Percentiles rank a stretch among this genome's conserved stretches.
phyloP scores from a whole-genome alignment of 202 grass and related monocot genomes.

The Hordeum pubiflorum region DNA sequence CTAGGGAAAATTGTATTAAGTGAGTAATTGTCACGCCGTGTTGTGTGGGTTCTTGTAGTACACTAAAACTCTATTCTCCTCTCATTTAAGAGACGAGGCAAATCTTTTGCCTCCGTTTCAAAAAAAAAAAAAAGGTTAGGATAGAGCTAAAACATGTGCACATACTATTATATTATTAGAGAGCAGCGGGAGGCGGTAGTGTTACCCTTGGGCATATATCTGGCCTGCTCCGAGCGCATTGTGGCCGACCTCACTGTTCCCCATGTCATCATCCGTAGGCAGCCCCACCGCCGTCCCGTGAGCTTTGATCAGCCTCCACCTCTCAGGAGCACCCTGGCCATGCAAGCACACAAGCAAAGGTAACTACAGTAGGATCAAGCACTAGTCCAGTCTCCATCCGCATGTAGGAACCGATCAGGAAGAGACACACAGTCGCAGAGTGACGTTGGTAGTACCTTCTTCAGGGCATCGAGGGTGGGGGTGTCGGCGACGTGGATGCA shows the following conservation, averaged over 20 bases:
- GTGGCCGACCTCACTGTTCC: constrained; percentile 66
- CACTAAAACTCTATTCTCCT: too few species aligned
- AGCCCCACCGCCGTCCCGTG: constrained; percentile 49
- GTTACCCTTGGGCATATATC: constrained; percentile 59
- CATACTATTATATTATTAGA: too few species aligned
- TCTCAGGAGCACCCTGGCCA: constrained; percentile 29
- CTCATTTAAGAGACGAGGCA: too few species aligned
- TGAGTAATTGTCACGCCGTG: too few species aligned
- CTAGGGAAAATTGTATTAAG: too few species aligned
- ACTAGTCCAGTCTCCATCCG: too few species aligned
- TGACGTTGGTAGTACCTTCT: constrained; percentile 17
- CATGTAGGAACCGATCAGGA: background rate
- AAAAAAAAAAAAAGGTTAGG: too few species aligned
- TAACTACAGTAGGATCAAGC: too few species aligned
- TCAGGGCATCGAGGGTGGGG: constrained; percentile 45
- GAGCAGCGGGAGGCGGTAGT: too few species aligned
- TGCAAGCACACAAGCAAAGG: background rate
- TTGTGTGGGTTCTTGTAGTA: too few species aligned
- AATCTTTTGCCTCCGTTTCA: too few species aligned
- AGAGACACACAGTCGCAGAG: background rate
- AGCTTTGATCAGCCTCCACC: constrained; percentile 54
- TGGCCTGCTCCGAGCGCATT: constrained; percentile 52
- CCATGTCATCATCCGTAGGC: constrained; percentile 57
- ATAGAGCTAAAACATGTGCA: too few species aligned
- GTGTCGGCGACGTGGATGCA: constrained; percentile 54